Percentiles rank a stretch among this genome's conserved stretches.
phyloP scores from a whole-genome alignment of 2,329 filamentous ascomycete genomes.

The Aureobasidium leucospermi region DNA sequence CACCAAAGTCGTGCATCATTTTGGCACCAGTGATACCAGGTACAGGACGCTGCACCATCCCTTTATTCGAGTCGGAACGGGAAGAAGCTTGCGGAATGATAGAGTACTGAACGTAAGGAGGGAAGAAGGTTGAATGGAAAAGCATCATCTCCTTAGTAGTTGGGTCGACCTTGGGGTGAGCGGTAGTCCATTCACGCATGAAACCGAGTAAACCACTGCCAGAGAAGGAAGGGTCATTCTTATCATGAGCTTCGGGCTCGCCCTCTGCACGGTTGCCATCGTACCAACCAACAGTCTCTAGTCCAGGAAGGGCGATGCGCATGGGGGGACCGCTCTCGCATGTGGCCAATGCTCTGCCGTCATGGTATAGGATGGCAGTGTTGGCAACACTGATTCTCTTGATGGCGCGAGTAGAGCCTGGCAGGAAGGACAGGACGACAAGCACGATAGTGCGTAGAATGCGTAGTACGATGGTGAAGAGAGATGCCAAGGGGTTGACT shows the following conservation, averaged over 20 bases:
- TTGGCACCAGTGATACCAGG: constrained; percentile 57
- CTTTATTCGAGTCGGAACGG: constrained; percentile 17
- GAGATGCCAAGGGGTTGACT: constrained; percentile 50
- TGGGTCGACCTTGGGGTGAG: constrained; percentile 61
- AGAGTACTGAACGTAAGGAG: constrained; percentile 62
- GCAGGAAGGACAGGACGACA: constrained; percentile 51
- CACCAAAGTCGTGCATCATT: constrained; percentile 73
- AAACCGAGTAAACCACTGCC: constrained; percentile 50
- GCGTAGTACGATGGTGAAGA: constrained; percentile 43
- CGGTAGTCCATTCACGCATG: constrained; percentile 65
- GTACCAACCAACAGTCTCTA: constrained; percentile 66
- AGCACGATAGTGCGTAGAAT: constrained; percentile 53
- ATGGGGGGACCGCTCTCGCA: constrained; percentile 67
- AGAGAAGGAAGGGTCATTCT: constrained; percentile 38
- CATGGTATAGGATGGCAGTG: constrained; percentile 59
- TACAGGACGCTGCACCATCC: constrained; percentile 47
- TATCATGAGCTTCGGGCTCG: constrained; percentile 32
- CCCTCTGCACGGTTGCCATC: constrained; percentile 52
- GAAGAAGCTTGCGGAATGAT: constrained; percentile 35
- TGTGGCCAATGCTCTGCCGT: constrained; percentile 60
- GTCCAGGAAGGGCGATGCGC: constrained; percentile 52
- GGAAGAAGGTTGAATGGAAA: constrained; percentile 59
- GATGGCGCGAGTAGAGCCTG: constrained; percentile 49
- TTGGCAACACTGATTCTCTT: constrained; percentile 66
- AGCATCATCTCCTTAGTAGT: constrained; percentile 57